Evolutionary conservation across 2,329 filamentous ascomycete genomes (phyloP).

Genomic region (Xylaria sp.): DNA sequence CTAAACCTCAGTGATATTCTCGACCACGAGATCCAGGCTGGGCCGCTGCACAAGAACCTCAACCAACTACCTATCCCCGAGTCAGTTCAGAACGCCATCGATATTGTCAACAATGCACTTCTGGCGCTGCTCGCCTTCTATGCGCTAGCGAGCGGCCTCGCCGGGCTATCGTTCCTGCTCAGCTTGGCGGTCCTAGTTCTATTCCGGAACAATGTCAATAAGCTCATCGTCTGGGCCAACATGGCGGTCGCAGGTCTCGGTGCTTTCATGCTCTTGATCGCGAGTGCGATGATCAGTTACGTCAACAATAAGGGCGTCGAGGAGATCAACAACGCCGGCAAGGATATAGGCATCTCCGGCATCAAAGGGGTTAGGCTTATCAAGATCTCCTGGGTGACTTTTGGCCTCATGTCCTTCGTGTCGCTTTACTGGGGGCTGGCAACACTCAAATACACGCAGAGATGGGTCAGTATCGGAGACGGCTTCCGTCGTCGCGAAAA

Average conservation of each 20-base stretch:
- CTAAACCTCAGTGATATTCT: conserved; percentile 56
- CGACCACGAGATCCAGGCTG: conserved; percentile 52
- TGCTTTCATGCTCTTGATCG: conserved; percentile 46
- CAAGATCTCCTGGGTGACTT: conserved; percentile 53
- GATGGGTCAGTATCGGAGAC: conserved; percentile 20
- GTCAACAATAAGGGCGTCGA: conserved; percentile 49
- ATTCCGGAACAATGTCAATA: conserved; percentile 21
- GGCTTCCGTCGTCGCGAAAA: conserved; percentile 5
- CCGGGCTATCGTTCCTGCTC: conserved; percentile 51
- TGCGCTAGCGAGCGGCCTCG: conserved; percentile 49
- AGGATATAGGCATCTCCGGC: conserved; percentile 52
- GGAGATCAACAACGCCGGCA: conserved; percentile 51
- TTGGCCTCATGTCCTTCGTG: conserved; percentile 50
- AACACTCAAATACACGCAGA: conserved; percentile 22
- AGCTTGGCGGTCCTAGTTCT: conserved; percentile 44
- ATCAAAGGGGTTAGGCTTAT: conserved; percentile 51
- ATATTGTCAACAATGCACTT: conserved; percentile 56
- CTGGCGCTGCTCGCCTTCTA: conserved; percentile 57
- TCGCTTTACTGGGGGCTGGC: conserved; percentile 49
- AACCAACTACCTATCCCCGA: conserved; percentile 52
- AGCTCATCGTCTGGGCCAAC: conserved; percentile 44
- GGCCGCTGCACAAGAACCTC: conserved; percentile 52
- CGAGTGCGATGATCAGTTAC: conserved; percentile 51
- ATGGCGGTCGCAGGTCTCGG: conserved; percentile 45
- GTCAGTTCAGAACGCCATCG: conserved; percentile 53